phyloP scores from a whole-genome alignment of 306 rosid genomes.

The Prunus davidiana region DNA sequence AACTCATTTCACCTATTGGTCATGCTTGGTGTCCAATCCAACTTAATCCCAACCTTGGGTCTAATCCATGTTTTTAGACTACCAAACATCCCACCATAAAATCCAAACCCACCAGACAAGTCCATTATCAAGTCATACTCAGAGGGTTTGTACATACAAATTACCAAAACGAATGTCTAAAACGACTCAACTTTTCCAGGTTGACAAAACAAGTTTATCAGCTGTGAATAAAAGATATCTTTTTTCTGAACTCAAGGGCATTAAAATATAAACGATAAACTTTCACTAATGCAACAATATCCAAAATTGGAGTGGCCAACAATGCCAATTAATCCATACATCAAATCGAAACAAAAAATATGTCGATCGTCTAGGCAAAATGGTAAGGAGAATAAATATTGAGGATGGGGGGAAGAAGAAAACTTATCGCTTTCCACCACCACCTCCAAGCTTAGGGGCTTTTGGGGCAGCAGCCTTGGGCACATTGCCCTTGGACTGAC shows the following conservation, averaged over 20 bases:
- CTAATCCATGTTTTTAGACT: too few species aligned
- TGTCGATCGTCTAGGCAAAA: background rate
- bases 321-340: slow-evolving; percentile 12
- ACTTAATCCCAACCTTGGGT: too few species aligned
- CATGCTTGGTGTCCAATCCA: too few species aligned
- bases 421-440: slow-evolving; percentile 48
- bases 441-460: slow-evolving; percentile 56
- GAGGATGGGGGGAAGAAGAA: background rate
- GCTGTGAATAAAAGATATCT: too few species aligned
- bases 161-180: too few species aligned
- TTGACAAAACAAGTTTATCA: too few species aligned
- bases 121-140: background rate
- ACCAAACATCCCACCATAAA: too few species aligned
- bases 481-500: slow-evolving; percentile 30
- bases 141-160: background rate
- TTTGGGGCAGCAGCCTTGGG: slow-evolving; percentile 39
- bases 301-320: slow-evolving; percentile 13
- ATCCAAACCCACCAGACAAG: too few species aligned
- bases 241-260: too few species aligned
- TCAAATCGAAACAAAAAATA: background rate
- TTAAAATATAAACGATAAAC: background rate
- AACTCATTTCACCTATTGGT: background rate
- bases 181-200: too few species aligned
- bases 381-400: too few species aligned
- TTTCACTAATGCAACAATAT: slow-evolving; percentile 3